These are phyloP conservation scores for Cystobasidium slooffiae DNA, from an alignment of 1,284 basidiomycete species.

Conservation along the genomic window DNA sequence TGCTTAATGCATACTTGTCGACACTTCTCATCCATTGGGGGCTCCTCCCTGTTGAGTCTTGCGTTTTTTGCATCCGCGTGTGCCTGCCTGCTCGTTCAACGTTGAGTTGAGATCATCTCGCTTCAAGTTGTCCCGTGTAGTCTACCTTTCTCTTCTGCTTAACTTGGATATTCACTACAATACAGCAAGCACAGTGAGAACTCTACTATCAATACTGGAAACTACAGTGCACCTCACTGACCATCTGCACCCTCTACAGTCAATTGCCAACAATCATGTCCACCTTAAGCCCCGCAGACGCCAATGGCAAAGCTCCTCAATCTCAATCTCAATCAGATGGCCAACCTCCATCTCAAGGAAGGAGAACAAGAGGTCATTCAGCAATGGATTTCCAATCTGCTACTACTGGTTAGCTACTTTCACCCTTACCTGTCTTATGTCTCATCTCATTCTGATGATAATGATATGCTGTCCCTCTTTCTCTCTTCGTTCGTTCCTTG, in stretches of 20 bases:
- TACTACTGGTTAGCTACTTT: slow-evolving; percentile 21
- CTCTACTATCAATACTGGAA: background rate
- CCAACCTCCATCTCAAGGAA: slow-evolving; percentile 1
- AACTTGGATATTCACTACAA: no score
- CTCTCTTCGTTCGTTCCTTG: background rate
- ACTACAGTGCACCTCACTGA: background rate
- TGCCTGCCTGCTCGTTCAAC: background rate
- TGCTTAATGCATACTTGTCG: no score
- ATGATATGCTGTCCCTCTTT: background rate
- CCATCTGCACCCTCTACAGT: background rate
- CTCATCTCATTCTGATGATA: no score
- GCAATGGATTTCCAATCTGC: slow-evolving; percentile 41
- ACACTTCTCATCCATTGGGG: no score
- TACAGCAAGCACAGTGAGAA: background rate
- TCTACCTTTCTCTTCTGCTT: background rate
- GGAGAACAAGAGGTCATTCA: slow-evolving; percentile 37
- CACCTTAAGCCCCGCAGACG: slow-evolving; percentile 30
- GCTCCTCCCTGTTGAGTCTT: no score
- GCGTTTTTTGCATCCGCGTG: background rate
- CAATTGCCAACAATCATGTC: background rate
- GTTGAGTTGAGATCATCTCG: slow-evolving; percentile 19
- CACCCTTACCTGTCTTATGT: no score
- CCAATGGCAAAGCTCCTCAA: slow-evolving; percentile 11
- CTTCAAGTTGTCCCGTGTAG: background rate
- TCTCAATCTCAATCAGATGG: slow-evolving; percentile 11